phyloP scores from a whole-genome alignment of 2,329 filamentous ascomycete species.

The Botrytis fabae region DNA sequence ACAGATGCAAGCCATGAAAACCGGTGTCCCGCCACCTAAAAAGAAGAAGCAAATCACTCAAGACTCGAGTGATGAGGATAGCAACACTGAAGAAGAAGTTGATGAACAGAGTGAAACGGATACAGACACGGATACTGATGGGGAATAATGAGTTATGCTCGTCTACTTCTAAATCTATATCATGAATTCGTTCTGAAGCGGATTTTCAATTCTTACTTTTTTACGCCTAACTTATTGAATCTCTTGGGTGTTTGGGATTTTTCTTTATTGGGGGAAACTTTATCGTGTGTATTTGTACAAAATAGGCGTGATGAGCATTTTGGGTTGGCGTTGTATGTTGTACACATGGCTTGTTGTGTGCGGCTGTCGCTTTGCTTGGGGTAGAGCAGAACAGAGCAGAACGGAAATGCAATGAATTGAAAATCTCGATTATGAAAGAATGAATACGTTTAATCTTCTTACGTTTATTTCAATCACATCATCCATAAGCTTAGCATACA shows the following conservation, averaged over 20 bases:
- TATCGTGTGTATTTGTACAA: constrained; percentile 15
- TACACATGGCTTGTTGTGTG: constrained; percentile 21
- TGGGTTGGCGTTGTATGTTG: constrained; percentile 21
- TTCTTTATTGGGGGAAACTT: constrained; percentile 11
- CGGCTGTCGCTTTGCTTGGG: constrained; percentile 23
- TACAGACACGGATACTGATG: constrained; percentile 59
- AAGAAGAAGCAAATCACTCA: constrained; percentile 58
- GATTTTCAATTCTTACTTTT: constrained; percentile 1
- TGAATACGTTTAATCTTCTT: not conserved
- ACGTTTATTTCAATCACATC: not conserved
- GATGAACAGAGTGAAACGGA: constrained; percentile 68
- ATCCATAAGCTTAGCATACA: not conserved
- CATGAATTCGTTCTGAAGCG: not conserved
- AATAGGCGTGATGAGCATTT: constrained; percentile 21
- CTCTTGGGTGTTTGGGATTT: constrained; percentile 22
- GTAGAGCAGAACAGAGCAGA: not conserved
- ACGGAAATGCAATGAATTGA: not conserved
- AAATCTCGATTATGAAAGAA: not conserved
- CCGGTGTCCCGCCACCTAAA: constrained; percentile 59
- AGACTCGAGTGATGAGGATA: constrained; percentile 72
- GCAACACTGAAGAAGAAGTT: constrained; percentile 69
- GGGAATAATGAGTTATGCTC: constrained; percentile 36
- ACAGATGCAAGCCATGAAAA: constrained; percentile 86
- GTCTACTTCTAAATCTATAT: not conserved
- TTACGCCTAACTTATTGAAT: not conserved